Conservation (phyloP, 176 grass and related monocot species). For the Alloteropsis semialata region DNA sequence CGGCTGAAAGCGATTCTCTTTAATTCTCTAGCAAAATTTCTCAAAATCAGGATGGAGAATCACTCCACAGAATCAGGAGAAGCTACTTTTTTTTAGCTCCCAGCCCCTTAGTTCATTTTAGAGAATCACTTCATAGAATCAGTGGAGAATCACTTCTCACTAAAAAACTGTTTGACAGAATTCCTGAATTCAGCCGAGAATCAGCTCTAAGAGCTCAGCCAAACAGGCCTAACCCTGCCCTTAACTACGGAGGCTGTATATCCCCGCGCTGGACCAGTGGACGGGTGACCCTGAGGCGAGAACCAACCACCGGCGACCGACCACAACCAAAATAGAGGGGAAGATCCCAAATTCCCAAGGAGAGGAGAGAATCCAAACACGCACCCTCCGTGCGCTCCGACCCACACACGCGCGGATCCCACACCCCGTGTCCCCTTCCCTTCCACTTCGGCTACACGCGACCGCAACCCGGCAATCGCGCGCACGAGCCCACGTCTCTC, state of each 20-base stretch:
- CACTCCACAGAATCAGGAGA: too few relatives aligned
- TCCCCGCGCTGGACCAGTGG: background rate
- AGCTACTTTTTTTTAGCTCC: too few relatives aligned
- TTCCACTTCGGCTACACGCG: background rate
- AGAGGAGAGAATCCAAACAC: conserved; percentile 17
- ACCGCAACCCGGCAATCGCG: background rate
- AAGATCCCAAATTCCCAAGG: background rate
- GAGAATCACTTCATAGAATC: too few relatives aligned
- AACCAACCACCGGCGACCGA: background rate
- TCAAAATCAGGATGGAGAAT: too few relatives aligned
- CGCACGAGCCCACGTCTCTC: background rate
- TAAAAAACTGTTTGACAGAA: too few relatives aligned
- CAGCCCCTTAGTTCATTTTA: too few relatives aligned
- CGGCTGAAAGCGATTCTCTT: too few relatives aligned
- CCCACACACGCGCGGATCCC: background rate
- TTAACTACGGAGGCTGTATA: background rate
- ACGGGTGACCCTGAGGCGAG: background rate
- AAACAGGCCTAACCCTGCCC: too few relatives aligned
- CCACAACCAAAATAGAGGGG: background rate
- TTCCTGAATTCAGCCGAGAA: too few relatives aligned
- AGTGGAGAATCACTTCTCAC: too few relatives aligned
- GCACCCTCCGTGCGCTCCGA: background rate
- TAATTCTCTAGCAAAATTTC: too few relatives aligned
- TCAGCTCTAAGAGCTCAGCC: too few relatives aligned
- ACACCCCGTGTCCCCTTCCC: background rate